phyloP scores from a whole-genome alignment of 495 filamentous ascomycete species.

The Penicilliopsis zonata region DNA sequence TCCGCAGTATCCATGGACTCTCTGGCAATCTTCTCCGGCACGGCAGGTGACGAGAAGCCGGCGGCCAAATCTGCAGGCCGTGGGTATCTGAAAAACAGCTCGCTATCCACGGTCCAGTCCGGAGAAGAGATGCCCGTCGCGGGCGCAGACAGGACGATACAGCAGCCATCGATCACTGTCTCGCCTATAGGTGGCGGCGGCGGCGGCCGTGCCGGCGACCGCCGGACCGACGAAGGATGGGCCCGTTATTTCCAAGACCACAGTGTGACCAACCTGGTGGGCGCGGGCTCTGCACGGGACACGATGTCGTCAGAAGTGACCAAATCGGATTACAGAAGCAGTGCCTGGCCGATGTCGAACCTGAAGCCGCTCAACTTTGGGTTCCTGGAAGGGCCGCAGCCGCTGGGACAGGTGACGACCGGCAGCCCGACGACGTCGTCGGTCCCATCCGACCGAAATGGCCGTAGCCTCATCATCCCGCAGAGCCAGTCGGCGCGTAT shows the following conservation, averaged over 20 bases:
- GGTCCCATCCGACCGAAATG: slow-evolving; percentile 21
- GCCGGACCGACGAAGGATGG: slow-evolving; percentile 46
- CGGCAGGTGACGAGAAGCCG: slow-evolving; percentile 19
- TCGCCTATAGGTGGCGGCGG: neutral
- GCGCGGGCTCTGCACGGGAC: slow-evolving; percentile 11
- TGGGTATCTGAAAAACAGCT: slow-evolving; percentile 16
- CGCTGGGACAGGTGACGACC: slow-evolving; percentile 43
- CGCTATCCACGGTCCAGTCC: slow-evolving; percentile 24
- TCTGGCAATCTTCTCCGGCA: slow-evolving; percentile 31
- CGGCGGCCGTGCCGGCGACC: slow-evolving; percentile 26
- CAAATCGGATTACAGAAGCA: slow-evolving; percentile 24
- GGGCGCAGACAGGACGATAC: too few relatives aligned
- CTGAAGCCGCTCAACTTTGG: slow-evolving; percentile 22
- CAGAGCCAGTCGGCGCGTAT: slow-evolving; percentile 53
- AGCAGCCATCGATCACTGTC: too few relatives aligned
- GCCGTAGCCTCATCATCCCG: slow-evolving; percentile 28
- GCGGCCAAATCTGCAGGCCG: slow-evolving; percentile 9
- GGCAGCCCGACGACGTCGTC: slow-evolving; percentile 57
- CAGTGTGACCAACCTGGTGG: slow-evolving; percentile 27
- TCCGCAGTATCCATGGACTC: slow-evolving; percentile 36
- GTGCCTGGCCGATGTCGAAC: slow-evolving; percentile 26
- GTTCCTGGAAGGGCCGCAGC: slow-evolving; percentile 27
- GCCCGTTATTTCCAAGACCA: slow-evolving; percentile 47
- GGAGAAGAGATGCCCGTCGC: neutral
- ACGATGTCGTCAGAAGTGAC: slow-evolving; percentile 17